Evolutionary conservation across 1,139 yeast genomes (phyloP), one percentile per base, ranked within the genome.

Genomic region (Yamadazyma pseudoaaseri): DNA sequence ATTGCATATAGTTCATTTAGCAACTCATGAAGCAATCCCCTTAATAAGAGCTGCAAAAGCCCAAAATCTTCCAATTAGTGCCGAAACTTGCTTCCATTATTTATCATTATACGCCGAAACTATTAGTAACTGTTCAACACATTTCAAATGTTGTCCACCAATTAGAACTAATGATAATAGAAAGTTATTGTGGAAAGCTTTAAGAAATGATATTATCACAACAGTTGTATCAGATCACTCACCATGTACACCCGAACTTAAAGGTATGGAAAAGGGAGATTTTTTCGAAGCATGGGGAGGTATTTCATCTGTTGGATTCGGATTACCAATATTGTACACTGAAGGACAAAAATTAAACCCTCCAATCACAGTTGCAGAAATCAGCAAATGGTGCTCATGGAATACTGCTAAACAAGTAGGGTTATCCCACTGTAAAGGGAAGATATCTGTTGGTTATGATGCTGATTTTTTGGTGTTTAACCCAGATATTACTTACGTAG

Each of bases 251-350:
- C 96, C 97, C 0, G 87, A 86, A 42, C 66, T 90, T 48, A 90
- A 89, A 56, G 83, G 84, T 16, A 66, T 89, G 37, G 84, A 80
- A 18, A 72, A 77, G 37, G 97, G 97, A 31, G 95, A 90, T 54
- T 90, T 89, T 56, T 79, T 87, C 56, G 76, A 79, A 30, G 96
- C 97, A 2, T 90, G 97, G 97, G 97, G 97, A 30, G 97, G 97
- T n/a, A 87, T 90, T 33, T 75, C 95, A 2, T 85, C 96, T 2
- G 94, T 90, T 17, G 97, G 97, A 0, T 76, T 89, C 33, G 97
- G 97, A 0, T 70, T 90, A 35, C 85, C 95, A 0, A 72, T 89
- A 28, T 61, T 90, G 37, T 81, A 75, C 70, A 85, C 96, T 1
- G 89, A 83, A 48, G 89, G 90, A 6, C 60, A 62, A 35, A 71